Evolutionary conservation across 2,329 filamentous ascomycete species (phyloP).

Genomic region (Xylariales sp.): DNA sequence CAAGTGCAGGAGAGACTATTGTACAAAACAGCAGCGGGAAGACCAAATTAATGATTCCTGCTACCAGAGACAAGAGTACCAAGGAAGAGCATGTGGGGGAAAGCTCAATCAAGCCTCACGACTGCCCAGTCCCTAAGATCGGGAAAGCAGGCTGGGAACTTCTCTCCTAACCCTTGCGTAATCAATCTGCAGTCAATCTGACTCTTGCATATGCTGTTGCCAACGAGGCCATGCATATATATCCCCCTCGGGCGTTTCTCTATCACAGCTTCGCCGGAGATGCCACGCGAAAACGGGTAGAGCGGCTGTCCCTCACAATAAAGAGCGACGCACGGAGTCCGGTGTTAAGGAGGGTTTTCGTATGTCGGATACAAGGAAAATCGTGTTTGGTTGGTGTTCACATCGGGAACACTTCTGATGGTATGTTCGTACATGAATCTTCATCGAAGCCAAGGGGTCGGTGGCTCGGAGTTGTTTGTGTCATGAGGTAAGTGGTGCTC

Average conservation of each 20-base stretch:
- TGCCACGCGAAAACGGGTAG: too few species aligned
- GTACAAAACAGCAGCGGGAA: conserved; percentile 7
- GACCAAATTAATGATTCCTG: conserved; percentile 21
- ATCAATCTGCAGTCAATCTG: conserved; percentile 18
- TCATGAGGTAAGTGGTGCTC: conserved; percentile 6
- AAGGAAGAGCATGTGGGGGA: conserved; percentile 12
- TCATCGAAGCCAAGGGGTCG: conserved; percentile 13
- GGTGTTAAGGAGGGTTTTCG: conserved; percentile 9
- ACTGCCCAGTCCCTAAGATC: conserved; percentile 11
- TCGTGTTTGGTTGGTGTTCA: conserved; percentile 14
- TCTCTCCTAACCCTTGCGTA: conserved; percentile 9
- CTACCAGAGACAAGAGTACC: conserved; percentile 15
- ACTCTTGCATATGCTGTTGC: conserved; percentile 12
- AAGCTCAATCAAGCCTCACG: conserved; percentile 10
- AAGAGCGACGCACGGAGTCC: conserved; percentile 4
- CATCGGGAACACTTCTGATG: conserved; percentile 15
- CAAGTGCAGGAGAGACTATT: conserved; percentile 1
- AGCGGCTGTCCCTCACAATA: conserved; percentile 6
- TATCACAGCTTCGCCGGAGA: conserved; percentile 4
- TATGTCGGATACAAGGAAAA: conserved; percentile 20
- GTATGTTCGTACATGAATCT: conserved; percentile 14
- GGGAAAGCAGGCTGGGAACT: conserved; percentile 13
- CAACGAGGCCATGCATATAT: conserved; percentile 8
- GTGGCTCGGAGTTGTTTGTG: conserved; percentile 14
- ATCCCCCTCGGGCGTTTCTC: neutral